These are phyloP conservation scores for Vicia sativa DNA, from an alignment of 306 rosid genomes.

Conservation along the genomic window DNA sequence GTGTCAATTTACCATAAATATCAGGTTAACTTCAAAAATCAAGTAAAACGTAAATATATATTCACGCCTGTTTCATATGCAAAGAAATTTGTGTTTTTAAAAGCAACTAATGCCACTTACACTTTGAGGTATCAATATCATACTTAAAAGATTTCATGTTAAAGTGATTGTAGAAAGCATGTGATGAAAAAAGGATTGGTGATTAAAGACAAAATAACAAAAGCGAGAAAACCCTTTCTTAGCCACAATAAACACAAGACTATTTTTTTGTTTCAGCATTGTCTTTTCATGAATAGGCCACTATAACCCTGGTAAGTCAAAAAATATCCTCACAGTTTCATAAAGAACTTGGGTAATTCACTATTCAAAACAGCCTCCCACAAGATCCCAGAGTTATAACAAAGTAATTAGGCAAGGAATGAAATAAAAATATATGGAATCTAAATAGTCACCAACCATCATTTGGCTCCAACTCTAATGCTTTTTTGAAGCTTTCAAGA, in stretches of 20 bases:
- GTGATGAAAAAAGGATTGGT: neutral
- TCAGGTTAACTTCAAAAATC: neutral
- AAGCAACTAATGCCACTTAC: neutral
- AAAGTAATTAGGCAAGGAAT: slow-evolving; percentile 1
- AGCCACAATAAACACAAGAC: slow-evolving; percentile 13
- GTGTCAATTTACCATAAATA: slow-evolving; percentile 27
- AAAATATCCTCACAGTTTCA: slow-evolving; percentile 3
- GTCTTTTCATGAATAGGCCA: neutral
- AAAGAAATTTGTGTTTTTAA: neutral
- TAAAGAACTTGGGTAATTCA: slow-evolving; percentile 24
- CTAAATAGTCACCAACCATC: slow-evolving; percentile 50
- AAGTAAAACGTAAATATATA: slow-evolving; percentile 10
- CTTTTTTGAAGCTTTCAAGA: slow-evolving; percentile 57
- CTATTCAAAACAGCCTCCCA: slow-evolving; percentile 25
- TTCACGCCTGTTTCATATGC: slow-evolving; percentile 22
- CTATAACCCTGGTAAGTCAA: slow-evolving; percentile 21
- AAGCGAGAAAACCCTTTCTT: neutral
- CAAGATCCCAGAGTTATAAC: neutral
- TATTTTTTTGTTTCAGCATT: slow-evolving; percentile 1
- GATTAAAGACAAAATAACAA: slow-evolving; percentile 7
- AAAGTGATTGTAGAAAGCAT: slow-evolving; percentile 4
- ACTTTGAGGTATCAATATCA: slow-evolving; percentile 13
- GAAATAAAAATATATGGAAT: slow-evolving; percentile 6
- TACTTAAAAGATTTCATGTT: slow-evolving; percentile 23
- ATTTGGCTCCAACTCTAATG: slow-evolving; percentile 59